Conservation (phyloP, 495 filamentous ascomycete genomes). For the Daldinia grandis region DNA sequence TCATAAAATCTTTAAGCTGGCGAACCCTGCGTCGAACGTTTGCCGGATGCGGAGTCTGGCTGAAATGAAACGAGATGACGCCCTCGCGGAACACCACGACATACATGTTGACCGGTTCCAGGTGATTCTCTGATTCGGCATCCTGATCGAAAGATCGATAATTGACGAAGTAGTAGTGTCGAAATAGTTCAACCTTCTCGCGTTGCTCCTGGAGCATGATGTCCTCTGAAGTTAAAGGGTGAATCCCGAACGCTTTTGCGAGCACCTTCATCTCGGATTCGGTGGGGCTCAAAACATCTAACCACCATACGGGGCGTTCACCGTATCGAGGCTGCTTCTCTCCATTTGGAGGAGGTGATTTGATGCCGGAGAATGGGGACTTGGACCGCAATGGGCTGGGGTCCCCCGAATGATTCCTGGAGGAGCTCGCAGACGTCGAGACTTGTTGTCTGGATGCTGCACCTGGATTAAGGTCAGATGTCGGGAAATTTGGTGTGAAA, state of each 20-base stretch:
- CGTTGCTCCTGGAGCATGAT: conserved; percentile 97
- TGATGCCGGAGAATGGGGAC: conserved; percentile 36
- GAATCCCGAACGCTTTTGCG: conserved; percentile 91
- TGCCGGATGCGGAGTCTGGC: conserved; percentile 89
- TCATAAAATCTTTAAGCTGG: conserved; percentile 92
- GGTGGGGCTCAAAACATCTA: conserved; percentile 89
- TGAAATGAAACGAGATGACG: conserved; percentile 95
- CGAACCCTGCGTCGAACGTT: conserved; percentile 94
- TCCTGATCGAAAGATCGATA: conserved; percentile 98
- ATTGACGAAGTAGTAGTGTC: conserved; percentile 97
- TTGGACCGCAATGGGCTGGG: conserved; percentile 37
- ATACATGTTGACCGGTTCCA: conserved; percentile 97
- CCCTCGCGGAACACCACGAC: conserved; percentile 96
- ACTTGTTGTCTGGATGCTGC: conserved; percentile 35
- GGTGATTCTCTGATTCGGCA: conserved; percentile 81
- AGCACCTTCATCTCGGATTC: conserved; percentile 92
- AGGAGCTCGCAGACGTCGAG: conserved; percentile 26
- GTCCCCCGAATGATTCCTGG: conserved; percentile 29
- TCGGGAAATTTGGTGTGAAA: conserved; percentile 41
- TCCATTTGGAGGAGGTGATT: conserved; percentile 21
- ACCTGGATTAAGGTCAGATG: conserved; percentile 25
- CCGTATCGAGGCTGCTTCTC: conserved; percentile 74
- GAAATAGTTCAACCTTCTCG: conserved; percentile 97
- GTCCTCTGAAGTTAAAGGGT: conserved; percentile 93
- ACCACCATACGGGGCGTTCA: conserved; percentile 92